Conservation (phyloP, 768 basidiomycete species). For the Mycena capillaripes region DNA sequence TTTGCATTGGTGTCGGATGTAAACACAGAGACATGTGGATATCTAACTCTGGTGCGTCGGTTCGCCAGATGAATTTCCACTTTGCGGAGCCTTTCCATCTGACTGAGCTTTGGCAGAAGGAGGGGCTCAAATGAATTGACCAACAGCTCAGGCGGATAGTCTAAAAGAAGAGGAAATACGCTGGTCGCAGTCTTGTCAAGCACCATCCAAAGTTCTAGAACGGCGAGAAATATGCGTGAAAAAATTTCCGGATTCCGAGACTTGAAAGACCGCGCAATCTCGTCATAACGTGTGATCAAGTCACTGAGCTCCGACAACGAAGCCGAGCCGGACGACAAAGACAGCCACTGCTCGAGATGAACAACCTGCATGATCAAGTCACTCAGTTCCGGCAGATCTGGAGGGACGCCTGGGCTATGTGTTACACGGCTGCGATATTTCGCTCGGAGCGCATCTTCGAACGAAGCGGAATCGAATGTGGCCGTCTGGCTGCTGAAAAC, state of each 20-base stretch:
- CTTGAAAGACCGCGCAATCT: slow-evolving; percentile 44
- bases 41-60: slow-evolving; percentile 40
- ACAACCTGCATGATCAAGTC: not conserved
- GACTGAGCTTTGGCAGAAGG: slow-evolving; percentile 49
- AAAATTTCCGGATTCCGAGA: slow-evolving; percentile 51
- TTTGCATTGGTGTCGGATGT: slow-evolving; percentile 25
- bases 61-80: slow-evolving; percentile 48
- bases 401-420: not conserved
- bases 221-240: slow-evolving; percentile 60
- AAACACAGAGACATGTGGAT: slow-evolving; percentile 50
- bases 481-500: not conserved
- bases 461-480: not conserved
- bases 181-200: slow-evolving; percentile 54
- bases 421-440: not conserved
- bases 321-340: not conserved
- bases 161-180: slow-evolving; percentile 52
- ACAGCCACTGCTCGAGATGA: not conserved
- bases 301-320: not conserved
- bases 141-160: slow-evolving; percentile 63
- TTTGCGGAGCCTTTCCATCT: slow-evolving; percentile 43
- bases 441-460: not conserved
- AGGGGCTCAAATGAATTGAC: slow-evolving; percentile 54
- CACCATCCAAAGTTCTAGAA: slow-evolving; percentile 64
- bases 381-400: no score
- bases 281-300: slow-evolving; percentile 41